A percentile compares a stretch with the other conserved stretches of the same genome.
Conservation (phyloP, 306 rosid genomes). For the Spatholobus suberectus region DNA sequence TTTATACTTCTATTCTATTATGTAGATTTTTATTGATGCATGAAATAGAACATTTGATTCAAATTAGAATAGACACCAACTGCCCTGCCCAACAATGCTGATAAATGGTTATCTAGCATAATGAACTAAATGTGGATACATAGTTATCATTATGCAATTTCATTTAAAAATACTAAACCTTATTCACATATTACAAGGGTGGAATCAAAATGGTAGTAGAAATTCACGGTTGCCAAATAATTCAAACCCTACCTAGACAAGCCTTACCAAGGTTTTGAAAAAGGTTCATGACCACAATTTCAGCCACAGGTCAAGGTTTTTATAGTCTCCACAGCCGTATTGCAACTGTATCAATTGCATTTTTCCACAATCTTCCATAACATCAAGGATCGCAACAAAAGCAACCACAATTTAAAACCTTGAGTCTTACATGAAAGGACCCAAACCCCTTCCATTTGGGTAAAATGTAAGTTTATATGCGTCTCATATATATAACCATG, state of each 20-base stretch:
- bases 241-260: neutral
- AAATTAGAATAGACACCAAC: neutral
- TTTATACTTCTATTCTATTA: neutral
- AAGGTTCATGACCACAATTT: neutral
- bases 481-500: neutral
- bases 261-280: neutral
- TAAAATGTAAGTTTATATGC: neutral
- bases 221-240: neutral
- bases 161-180: neutral
- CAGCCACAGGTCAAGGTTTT: neutral
- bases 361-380: neutral
- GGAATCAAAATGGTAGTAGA: slow-evolving; percentile 16
- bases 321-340: too few relatives aligned
- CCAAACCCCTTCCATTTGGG: neutral
- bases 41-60: slow-evolving; percentile 26
- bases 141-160: neutral
- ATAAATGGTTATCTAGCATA: neutral
- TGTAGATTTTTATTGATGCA: slow-evolving; percentile 3
- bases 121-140: neutral
- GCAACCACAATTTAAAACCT: neutral
- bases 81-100: neutral
- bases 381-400: neutral
- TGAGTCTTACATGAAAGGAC: neutral
- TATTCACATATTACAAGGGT: slow-evolving; percentile 8
- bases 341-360: too few relatives aligned